These are phyloP conservation scores for Arthrobotrys pseudoclavata DNA, from an alignment of 2,329 filamentous ascomycete genomes.

Conservation along the genomic window DNA sequence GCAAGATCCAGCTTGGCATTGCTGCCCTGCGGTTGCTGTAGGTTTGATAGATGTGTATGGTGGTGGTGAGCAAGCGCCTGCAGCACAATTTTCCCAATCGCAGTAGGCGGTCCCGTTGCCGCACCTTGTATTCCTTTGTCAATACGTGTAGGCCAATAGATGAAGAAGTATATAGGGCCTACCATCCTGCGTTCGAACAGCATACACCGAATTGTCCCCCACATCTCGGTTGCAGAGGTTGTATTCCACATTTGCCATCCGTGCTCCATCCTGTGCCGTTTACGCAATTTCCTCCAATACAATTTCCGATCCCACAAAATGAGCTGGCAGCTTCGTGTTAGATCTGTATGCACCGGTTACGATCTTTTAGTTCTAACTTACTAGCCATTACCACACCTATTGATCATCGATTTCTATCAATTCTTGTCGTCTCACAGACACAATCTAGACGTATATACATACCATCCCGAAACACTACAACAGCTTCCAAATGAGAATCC, in stretches of 20 bases:
- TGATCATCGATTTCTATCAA: not conserved
- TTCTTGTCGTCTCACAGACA: not conserved
- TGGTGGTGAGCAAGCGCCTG: conserved; percentile 20
- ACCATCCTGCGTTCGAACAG: conserved; percentile 43
- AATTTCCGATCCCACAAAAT: conserved; percentile 41
- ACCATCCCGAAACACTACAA: conserved; percentile 43
- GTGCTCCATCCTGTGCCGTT: conserved; percentile 41
- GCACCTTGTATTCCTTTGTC: not conserved
- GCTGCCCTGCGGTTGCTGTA: not conserved
- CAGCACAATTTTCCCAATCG: conserved; percentile 22
- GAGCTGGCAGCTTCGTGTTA: not conserved
- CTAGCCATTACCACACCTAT: conserved; percentile 44
- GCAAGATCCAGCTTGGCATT: conserved; percentile 27
- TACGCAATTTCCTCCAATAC: conserved; percentile 35
- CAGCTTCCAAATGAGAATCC: conserved; percentile 29
- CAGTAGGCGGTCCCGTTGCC: conserved; percentile 32
- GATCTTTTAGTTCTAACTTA: conserved; percentile 5
- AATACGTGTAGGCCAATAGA: not conserved
- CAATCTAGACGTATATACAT: not conserved
- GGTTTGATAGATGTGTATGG: conserved; percentile 7
- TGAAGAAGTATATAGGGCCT: not conserved
- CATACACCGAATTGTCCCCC: conserved; percentile 39
- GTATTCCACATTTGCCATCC: conserved; percentile 29
- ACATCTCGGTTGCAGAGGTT: conserved; percentile 29
- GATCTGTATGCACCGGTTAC: not conserved